A percentile compares a stretch with the other conserved stretches of the same genome.
Conservation (phyloP, 179 eudicot genomes). For the Heliamphora pulchella region DNA sequence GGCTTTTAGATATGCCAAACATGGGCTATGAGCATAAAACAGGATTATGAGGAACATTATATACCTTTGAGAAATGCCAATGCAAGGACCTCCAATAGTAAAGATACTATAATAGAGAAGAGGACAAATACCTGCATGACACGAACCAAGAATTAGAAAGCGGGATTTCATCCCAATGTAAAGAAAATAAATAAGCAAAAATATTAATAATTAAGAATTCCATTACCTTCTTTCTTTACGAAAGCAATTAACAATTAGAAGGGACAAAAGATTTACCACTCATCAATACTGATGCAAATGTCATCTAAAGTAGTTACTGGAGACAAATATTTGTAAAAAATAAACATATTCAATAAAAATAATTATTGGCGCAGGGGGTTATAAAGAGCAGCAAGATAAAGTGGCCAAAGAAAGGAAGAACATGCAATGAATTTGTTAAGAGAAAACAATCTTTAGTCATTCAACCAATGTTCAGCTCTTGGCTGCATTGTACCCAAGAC, state of each 20-base stretch:
- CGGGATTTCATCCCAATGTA: neutral
- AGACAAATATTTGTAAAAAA: neutral
- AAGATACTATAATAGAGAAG: slow-evolving; percentile 59
- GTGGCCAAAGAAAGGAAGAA: neutral
- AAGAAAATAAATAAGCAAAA: neutral
- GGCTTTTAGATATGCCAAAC: too few species aligned
- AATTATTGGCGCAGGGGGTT: neutral
- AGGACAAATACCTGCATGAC: slow-evolving; percentile 76
- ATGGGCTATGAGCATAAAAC: neutral
- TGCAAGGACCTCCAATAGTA: slow-evolving; percentile 52
- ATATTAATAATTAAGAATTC: neutral
- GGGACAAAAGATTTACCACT: neutral
- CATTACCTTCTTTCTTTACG: too few species aligned
- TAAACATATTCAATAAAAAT: neutral
- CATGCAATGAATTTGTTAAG: neutral
- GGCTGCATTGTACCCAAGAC: neutral
- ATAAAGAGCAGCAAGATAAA: neutral
- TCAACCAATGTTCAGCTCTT: neutral
- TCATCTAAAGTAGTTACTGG: neutral
- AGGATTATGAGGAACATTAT: slow-evolving; percentile 4
- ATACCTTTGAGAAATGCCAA: slow-evolving; percentile 67
- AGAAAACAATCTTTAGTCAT: neutral
- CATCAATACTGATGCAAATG: neutral
- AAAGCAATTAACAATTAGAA: neutral
- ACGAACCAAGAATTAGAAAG: neutral